phyloP scores from a whole-genome alignment of 1,139 yeast species.

The Schwanniomyces etchellsii region DNA sequence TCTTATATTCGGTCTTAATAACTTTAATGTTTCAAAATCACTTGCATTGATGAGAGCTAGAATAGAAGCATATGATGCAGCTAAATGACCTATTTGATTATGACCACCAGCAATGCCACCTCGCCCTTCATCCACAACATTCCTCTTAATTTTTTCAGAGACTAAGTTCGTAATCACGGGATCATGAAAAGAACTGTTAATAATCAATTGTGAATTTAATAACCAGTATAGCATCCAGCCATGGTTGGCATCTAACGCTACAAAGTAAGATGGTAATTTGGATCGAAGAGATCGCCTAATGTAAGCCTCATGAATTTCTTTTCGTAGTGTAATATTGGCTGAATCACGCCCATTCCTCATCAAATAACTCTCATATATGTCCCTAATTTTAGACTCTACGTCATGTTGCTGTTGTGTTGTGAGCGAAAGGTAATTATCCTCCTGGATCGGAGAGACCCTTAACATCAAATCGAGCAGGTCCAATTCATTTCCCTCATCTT shows the following conservation, averaged over 20 bases:
- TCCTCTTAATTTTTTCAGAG: slow-evolving; percentile 19
- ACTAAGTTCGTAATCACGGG: slow-evolving; percentile 10
- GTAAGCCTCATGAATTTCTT: slow-evolving; percentile 14
- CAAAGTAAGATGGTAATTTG: slow-evolving; percentile 45
- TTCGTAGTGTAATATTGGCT: slow-evolving; percentile 11
- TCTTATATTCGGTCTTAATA: slow-evolving; percentile 35
- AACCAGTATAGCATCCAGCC: slow-evolving; percentile 93
- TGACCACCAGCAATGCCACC: slow-evolving; percentile 88
- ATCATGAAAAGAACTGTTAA: slow-evolving; percentile 4
- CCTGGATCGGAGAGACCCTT: slow-evolving; percentile 8
- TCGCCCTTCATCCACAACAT: slow-evolving; percentile 24
- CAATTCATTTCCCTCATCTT: too few relatives aligned
- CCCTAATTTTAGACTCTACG: slow-evolving; percentile 29
- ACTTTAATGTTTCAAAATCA: slow-evolving; percentile 27
- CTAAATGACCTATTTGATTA: slow-evolving; percentile 78
- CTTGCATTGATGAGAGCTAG: slow-evolving; percentile 54
- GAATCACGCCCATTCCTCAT: slow-evolving; percentile 19
- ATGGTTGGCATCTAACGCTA: slow-evolving; percentile 74
- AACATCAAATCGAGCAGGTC: too few relatives aligned
- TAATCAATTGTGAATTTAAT: slow-evolving; percentile 39
- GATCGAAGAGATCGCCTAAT: slow-evolving; percentile 25
- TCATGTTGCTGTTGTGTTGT: slow-evolving; percentile 38
- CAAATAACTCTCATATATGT: slow-evolving; percentile 20
- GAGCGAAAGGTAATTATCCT: slow-evolving; percentile 18
- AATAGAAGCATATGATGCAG: slow-evolving; percentile 78